Base-by-base conservation (phyloP, 257 asterid species). In the Penstemon davidsonii region DNA sequence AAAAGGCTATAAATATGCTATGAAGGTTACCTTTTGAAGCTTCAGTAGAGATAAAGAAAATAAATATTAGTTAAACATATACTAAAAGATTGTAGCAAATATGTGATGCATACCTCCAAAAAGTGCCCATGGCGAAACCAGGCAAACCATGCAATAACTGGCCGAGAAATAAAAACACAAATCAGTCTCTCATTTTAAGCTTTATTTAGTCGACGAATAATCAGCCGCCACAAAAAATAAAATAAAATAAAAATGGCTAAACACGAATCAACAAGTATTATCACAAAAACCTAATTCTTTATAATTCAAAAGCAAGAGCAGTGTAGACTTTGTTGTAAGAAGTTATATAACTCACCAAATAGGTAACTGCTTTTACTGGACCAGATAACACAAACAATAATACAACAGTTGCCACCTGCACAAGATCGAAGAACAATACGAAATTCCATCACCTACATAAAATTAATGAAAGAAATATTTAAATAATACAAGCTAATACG, bases 321-420 rank as follows among this genome's bases (percentile, higher is more conserved):
- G 53, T 4, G 41, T 38, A 64, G 40, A 45, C 61, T 51, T 67
- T 50, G 53, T 54, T 18, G 41, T 12, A 61, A 66, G 54, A 65
- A 49, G 47, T 45, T 13, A 78, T 38, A 25, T 10, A 72, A 66
- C 95, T 86, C 80, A 94, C 99, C 91, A 88, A 69, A 76, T 90
- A 94, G 38, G 97, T 88, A 61, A 86, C 54, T 18, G 99, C 95
- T 82, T 94, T 94, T 76, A 91, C 96, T 5, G 97, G 99, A 73
- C 99, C 97, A 63, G 97, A 90, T 75, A 94, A 69, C 71, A 91
- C 95, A 46, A 94, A 85, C 82, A 94, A 77, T 42, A 94, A 81
- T 25, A 94, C 86, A 63, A 76, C 69, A 13, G 99, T 94, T 50
- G 96, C 97, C 78, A 88, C 95, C 97, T 94, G 78, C 75, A 68